Conservation (phyloP, 2,329 filamentous ascomycete species). For the Helotiales sp. region DNA sequence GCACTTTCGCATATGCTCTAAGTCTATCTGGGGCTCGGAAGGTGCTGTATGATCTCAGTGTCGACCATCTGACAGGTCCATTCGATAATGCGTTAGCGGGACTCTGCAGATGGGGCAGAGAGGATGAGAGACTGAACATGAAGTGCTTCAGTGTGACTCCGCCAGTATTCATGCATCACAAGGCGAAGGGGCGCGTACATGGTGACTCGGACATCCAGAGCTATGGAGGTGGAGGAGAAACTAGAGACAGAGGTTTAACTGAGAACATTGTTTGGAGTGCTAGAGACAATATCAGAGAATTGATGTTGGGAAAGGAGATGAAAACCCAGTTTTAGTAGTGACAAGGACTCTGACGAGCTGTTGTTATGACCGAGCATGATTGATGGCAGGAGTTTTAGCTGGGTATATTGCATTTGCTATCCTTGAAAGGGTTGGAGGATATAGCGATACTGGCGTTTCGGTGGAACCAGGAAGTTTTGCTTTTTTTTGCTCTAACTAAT, state of each 20-base stretch:
- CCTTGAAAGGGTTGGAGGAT: not conserved
- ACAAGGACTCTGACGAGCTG: not conserved
- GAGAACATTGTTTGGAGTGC: constrained; percentile 39
- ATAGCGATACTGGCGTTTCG: not conserved
- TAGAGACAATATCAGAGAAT: constrained; percentile 12
- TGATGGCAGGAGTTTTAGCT: no score
- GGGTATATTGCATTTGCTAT: not conserved
- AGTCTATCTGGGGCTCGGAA: constrained; percentile 44
- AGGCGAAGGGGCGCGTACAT: constrained; percentile 30
- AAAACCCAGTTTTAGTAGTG: not conserved
- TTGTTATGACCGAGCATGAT: not conserved
- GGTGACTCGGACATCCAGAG: constrained; percentile 37
- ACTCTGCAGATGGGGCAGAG: constrained; percentile 29
- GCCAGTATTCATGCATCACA: constrained; percentile 39
- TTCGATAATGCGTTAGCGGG: constrained; percentile 38
- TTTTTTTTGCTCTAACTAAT: no score
- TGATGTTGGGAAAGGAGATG: not conserved
- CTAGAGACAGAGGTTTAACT: constrained; percentile 19
- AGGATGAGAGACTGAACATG: constrained; percentile 30
- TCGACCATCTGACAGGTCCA: constrained; percentile 31
- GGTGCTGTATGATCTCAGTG: constrained; percentile 52
- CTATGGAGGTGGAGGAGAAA: constrained; percentile 20
- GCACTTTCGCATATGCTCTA: constrained; percentile 39
- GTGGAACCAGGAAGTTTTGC: no score
- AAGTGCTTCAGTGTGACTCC: constrained; percentile 38